These are phyloP conservation scores for Rhizodiscina lignyota DNA, from an alignment of 495 filamentous ascomycete species.

Conservation along the genomic window DNA sequence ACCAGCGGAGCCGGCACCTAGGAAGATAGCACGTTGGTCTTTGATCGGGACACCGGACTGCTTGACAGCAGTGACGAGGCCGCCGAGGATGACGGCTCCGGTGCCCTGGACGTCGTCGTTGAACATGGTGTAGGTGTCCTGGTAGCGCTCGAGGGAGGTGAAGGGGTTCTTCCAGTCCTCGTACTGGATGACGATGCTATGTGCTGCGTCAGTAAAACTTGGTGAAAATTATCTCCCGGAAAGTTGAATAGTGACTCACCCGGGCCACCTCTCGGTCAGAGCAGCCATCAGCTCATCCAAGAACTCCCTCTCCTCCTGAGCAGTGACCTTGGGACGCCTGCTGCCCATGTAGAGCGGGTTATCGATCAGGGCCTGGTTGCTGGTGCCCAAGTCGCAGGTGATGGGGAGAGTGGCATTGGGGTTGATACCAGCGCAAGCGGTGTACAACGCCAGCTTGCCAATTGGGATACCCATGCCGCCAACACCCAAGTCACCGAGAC, in stretches of 20 bases:
- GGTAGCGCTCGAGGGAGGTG: conserved; percentile 79
- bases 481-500: conserved; percentile 87
- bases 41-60: conserved; percentile 70
- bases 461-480: conserved; percentile 98
- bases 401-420: conserved; percentile 84
- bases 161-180: conserved; percentile 99
- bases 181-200: conserved; percentile 86
- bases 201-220: conserved; percentile 6
- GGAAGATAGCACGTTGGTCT: conserved; percentile 88
- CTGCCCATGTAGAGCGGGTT: conserved; percentile 92
- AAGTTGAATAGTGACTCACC: conserved; percentile 28
- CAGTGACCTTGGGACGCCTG: conserved; percentile 60
- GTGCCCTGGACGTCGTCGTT: conserved; percentile 99
- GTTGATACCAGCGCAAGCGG: conserved; percentile 89
- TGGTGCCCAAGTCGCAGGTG: conserved; percentile 80
- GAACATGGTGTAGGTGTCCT: conserved; percentile 79
- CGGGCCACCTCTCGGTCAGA: conserved; percentile 69
- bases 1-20: conserved; percentile 88
- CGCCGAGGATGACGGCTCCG: conserved; percentile 83
- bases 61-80: conserved; percentile 89
- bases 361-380: conserved; percentile 71
- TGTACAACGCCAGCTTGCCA: conserved; percentile 82
- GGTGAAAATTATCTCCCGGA: conserved; percentile 1
- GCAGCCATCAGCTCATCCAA: conserved; percentile 96
- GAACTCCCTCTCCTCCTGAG: conserved; percentile 78